Conservation (phyloP, 2,329 filamentous ascomycete genomes). For the Sclerotinia subarctica region DNA sequence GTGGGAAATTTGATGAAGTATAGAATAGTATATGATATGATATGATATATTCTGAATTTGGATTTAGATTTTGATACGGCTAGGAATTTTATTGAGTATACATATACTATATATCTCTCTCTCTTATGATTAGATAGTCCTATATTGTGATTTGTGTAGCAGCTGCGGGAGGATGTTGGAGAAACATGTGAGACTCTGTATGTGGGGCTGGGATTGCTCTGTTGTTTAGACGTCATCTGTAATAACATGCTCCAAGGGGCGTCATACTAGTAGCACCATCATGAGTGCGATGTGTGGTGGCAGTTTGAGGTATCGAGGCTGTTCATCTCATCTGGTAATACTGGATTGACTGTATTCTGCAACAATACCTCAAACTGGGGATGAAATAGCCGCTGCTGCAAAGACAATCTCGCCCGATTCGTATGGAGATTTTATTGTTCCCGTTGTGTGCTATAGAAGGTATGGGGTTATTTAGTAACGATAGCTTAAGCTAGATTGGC, state of each 20-base stretch:
- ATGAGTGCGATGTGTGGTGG: neutral
- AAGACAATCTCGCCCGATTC: neutral
- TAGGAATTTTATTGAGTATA: no score
- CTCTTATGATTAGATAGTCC: no score
- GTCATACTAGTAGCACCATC: neutral
- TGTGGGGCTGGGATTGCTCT: neutral
- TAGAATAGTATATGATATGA: no score
- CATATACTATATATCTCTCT: no score
- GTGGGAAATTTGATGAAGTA: no score
- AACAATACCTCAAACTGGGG: neutral
- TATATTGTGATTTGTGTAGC: no score
- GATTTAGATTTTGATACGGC: no score
- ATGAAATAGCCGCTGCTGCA: neutral
- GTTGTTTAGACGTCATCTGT: neutral
- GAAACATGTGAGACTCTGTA: no score
- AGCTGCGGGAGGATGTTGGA: no score
- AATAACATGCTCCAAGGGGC: neutral
- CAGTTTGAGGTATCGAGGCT: neutral
- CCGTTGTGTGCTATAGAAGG: neutral
- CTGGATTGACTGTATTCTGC: neutral
- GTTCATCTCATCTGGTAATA: neutral
- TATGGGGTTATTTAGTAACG: neutral
- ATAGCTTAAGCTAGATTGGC: neutral
- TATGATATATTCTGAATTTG: no score
- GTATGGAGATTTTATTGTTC: neutral